These are phyloP conservation scores for Hypholoma sublateritium DNA, from an alignment of 768 basidiomycete genomes.

Conservation along the genomic window DNA sequence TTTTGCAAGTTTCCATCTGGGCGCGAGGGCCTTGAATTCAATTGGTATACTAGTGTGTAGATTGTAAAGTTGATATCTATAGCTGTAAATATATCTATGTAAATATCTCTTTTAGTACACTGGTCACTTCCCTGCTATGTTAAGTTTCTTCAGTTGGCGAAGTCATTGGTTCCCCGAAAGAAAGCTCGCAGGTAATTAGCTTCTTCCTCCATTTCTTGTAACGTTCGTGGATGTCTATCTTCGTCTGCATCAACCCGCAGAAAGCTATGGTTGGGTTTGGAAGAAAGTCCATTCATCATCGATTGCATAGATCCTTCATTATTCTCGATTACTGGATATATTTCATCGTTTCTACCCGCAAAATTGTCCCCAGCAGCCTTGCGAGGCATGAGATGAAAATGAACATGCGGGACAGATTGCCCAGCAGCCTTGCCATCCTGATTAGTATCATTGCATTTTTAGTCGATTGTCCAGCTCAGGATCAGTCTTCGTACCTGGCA, in stretches of 20 bases:
- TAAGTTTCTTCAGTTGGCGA: too few species aligned
- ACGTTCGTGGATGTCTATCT: constrained; percentile 54
- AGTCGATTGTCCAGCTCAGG: neutral
- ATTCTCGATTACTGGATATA: constrained; percentile 78
- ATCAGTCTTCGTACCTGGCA: constrained; percentile 62
- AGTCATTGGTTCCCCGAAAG: constrained; percentile 31
- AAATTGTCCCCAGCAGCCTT: constrained; percentile 69
- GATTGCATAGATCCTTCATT: constrained; percentile 52
- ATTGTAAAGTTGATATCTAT: too few species aligned
- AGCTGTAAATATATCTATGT: too few species aligned
- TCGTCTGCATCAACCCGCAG: constrained; percentile 73
- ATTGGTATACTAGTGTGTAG: too few species aligned
- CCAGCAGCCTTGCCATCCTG: constrained; percentile 90
- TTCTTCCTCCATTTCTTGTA: constrained; percentile 81
- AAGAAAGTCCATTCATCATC: constrained; percentile 31
- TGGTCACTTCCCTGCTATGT: too few species aligned
- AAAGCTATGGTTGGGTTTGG: constrained; percentile 14
- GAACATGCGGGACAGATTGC: constrained; percentile 85
- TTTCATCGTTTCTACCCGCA: constrained; percentile 60
- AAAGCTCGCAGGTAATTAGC: constrained; percentile 66
- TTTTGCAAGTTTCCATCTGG: constrained; percentile 16
- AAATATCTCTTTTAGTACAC: too few species aligned
- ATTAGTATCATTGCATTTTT: neutral
- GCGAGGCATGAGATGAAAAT: constrained; percentile 91
- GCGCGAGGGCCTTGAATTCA: neutral